phyloP scores from a whole-genome alignment of 257 asterid genomes.

The Scutellaria galericulata region DNA sequence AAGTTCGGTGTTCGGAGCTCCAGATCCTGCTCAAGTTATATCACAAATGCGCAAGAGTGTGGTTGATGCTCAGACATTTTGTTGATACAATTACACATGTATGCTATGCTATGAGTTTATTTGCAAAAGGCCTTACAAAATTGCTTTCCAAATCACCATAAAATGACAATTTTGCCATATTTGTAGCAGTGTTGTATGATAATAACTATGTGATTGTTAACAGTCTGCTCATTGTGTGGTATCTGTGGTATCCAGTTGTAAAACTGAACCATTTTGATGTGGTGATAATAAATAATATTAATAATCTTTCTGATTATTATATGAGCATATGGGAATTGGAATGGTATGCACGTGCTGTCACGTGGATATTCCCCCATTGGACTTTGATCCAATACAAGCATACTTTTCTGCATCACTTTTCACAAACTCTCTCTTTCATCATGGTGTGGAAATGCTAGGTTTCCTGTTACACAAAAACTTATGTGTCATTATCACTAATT shows the following conservation, averaged over 20 bases:
- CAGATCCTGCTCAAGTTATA: slow-evolving; percentile 82
- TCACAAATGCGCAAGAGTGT: slow-evolving; percentile 63
- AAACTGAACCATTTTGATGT: neutral
- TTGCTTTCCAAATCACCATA: neutral
- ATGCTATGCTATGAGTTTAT: neutral
- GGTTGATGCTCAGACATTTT: slow-evolving; percentile 44
- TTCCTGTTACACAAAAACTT: too few species aligned
- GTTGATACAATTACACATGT: neutral
- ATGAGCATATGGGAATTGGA: neutral
- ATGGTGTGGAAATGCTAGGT: too few species aligned
- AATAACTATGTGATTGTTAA: neutral
- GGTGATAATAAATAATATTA: neutral
- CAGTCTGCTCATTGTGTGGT: neutral
- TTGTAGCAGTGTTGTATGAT: slow-evolving; percentile 10
- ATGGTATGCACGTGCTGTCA: slow-evolving; percentile 49
- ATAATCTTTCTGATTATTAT: neutral
- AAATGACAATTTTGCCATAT: neutral
- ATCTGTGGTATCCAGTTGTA: slow-evolving; percentile 11
- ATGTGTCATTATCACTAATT: too few species aligned
- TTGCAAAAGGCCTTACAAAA: slow-evolving; percentile 1
- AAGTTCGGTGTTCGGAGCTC: slow-evolving; percentile 87
- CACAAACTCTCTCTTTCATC: too few species aligned
- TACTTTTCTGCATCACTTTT: neutral
- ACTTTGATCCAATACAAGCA: slow-evolving; percentile 31
- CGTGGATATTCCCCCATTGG: slow-evolving; percentile 38